Evolutionary conservation across 352 stramenopile genomes (phyloP).

Genomic region (Aphanomyces euteiches): DNA sequence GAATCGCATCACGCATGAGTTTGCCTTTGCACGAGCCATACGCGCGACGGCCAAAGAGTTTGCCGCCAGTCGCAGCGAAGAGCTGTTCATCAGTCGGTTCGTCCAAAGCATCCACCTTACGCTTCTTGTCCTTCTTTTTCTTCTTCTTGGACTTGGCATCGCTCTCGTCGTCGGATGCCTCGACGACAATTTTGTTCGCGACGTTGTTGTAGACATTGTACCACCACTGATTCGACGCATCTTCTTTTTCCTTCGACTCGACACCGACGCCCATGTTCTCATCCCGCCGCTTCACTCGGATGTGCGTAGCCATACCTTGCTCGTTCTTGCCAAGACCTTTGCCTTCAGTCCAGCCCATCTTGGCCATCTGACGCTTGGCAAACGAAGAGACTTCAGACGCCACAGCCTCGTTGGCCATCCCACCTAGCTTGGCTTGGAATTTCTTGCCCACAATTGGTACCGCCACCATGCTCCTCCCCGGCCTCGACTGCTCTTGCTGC

Average conservation of each 20-base stretch:
- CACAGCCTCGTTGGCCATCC: conserved; percentile 76
- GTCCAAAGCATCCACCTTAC: conserved; percentile 36
- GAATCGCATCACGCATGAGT: conserved; percentile 61
- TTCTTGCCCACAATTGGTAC: conserved; percentile 83
- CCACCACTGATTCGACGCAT: conserved; percentile 81
- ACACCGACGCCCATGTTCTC: conserved; percentile 90
- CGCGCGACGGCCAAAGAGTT: conserved; percentile 92
- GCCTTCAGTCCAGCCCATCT: conserved; percentile 95
- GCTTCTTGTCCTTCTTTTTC: conserved; percentile 57
- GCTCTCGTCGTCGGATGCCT: conserved; percentile 58
- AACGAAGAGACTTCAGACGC: conserved; percentile 68
- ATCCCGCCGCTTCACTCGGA: conserved; percentile 92
- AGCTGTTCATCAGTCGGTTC: conserved; percentile 93
- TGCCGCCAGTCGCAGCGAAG: conserved; percentile 93
- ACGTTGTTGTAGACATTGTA: conserved; percentile 87
- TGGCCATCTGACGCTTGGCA: conserved; percentile 85
- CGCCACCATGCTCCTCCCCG: conserved; percentile 28
- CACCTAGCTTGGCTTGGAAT: conserved; percentile 64
- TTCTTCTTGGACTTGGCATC: conserved; percentile 36
- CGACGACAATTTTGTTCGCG: conserved; percentile 82
- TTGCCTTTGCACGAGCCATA: conserved; percentile 87
- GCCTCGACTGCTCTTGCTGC: too few species aligned
- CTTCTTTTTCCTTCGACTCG: conserved; percentile 60
- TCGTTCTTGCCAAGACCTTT: conserved; percentile 95
- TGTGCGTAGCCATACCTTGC: conserved; percentile 90